Percentiles rank a stretch among this genome's conserved stretches.
These are phyloP conservation scores for Colletotrichum tamarilloi DNA, from an alignment of 2,329 filamentous ascomycete species.

Conservation along the genomic window DNA sequence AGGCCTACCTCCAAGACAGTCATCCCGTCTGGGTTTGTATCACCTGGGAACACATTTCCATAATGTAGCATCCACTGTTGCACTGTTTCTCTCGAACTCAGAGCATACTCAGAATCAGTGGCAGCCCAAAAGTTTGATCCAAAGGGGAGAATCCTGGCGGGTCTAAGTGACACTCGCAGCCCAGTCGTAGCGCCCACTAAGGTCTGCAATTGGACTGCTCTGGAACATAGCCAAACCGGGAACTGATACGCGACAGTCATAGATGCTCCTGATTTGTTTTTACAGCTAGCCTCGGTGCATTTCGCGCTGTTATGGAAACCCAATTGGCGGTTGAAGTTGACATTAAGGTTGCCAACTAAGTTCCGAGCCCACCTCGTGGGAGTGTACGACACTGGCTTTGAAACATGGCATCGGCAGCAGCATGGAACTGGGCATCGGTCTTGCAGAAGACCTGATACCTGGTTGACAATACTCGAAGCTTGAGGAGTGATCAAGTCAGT, in stretches of 20 bases:
- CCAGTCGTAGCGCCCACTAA: background rate
- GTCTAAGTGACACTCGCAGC: background rate
- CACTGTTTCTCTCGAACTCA: fast-evolving
- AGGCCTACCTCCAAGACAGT: background rate
- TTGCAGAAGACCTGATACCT: background rate
- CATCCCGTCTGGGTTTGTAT: fast-evolving
- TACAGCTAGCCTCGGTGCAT: background rate
- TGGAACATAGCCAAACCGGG: constrained; percentile 3
- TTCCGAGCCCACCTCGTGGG: background rate
- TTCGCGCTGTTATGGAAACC: fast-evolving
- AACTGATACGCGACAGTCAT: background rate
- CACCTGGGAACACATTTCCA: background rate
- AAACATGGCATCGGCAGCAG: constrained; percentile 3
- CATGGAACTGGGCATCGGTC: background rate
- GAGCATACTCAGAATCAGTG: no score
- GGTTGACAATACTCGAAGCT: background rate
- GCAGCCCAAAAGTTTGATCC: no score
- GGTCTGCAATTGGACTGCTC: background rate
- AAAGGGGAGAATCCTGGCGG: background rate
- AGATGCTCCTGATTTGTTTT: fast-evolving
- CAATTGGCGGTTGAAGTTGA: background rate
- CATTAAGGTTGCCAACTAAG: background rate
- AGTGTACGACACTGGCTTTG: background rate
- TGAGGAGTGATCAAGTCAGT: no score
- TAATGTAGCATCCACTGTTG: background rate